A percentile compares a stretch with the other conserved stretches of the same genome.
phyloP scores from a whole-genome alignment of 129 eudicot genomes.

The Oenanthe sinensis region DNA sequence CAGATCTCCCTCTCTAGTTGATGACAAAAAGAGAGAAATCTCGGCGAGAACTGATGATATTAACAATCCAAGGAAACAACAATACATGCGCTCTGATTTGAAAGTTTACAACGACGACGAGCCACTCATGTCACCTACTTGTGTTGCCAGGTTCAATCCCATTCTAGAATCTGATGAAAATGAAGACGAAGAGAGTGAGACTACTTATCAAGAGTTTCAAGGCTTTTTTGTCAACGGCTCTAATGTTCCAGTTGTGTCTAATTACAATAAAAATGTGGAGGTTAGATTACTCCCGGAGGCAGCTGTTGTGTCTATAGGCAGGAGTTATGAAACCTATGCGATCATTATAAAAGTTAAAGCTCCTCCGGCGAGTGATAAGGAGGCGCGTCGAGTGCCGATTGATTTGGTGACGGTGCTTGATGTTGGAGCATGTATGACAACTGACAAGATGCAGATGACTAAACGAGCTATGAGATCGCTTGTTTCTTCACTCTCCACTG shows the following conservation, averaged over 20 bases:
- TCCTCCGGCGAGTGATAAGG: conserved; percentile 29
- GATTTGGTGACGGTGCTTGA: conserved; percentile 79
- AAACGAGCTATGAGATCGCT: conserved; percentile 54
- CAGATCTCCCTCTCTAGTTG: not conserved
- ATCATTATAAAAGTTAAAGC: conserved; percentile 51
- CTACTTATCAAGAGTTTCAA: conserved; percentile 37
- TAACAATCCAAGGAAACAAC: conserved; percentile 21
- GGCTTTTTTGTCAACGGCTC: conserved; percentile 36
- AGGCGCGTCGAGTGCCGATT: conserved; percentile 42
- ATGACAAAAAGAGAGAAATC: conserved; percentile 17
- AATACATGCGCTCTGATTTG: conserved; percentile 30
- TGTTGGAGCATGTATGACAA: conserved; percentile 42
- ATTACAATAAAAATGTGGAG: no score
- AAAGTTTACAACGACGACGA: conserved; percentile 89
- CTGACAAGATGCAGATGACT: conserved; percentile 41
- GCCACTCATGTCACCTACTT: conserved; percentile 55
- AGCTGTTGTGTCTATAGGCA: conserved; percentile 50
- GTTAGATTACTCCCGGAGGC: conserved; percentile 45
- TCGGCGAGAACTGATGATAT: not conserved
- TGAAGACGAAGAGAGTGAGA: conserved; percentile 31
- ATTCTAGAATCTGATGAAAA: conserved; percentile 76
- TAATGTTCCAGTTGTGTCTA: conserved; percentile 11
- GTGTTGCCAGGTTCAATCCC: conserved; percentile 60
- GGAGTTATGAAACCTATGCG: conserved; percentile 51
- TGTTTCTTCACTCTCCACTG: conserved; percentile 53